Base-by-base conservation (phyloP, 1,139 yeast genomes). In the Zygosaccharomyces sapae region DNA sequence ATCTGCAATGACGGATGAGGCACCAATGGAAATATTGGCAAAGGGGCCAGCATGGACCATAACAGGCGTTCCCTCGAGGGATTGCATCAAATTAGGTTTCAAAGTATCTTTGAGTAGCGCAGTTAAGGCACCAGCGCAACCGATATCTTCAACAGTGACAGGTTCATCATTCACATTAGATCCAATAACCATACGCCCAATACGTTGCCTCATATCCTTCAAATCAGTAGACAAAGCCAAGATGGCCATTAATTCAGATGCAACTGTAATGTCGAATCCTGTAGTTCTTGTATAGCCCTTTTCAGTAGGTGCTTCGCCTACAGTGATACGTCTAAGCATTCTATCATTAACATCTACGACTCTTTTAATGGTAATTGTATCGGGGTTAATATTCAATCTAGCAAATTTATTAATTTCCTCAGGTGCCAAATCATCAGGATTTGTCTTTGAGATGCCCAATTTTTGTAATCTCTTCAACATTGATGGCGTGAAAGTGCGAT, bases 11-110 rank as follows among this genome's bases (percentile, higher is more conserved):
- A 84, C 86, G 18, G 92, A 84, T 1, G 89, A 83, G 12, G 92
- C 89, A 61, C 94, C 94, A 62, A 85, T 85, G 22, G 92, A 84
- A 54, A 85, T 85, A 67, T 85, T 85, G 55, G 94, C 94, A 65
- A 85, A 85, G 45, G 94, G 94, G 52, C 94, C 94, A 30, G 92
- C 92, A 61, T 85, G 94, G 25, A 85, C 88, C 65, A 85, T 77
- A 13, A 84, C 92, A 2, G 92, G 94, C 5, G 90, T 83, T 54
- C 94, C 94, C 69, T 85, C 92, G 59, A 85, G 73, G 37, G 90
- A 81, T 70, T 85, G 94, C 94, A 85, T 85, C 66, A 85, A 72
- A 62, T 83, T 85, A 55, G 94, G 94, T 65, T 84, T 85, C 54
- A 84, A 75, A n/a, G 90, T 87, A 66, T 85, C 92, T 63, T 83